Evolutionary conservation across 352 stramenopile species (phyloP), one percentile per base, ranked within the genome.

Genomic region (Phytophthora quininea): DNA sequence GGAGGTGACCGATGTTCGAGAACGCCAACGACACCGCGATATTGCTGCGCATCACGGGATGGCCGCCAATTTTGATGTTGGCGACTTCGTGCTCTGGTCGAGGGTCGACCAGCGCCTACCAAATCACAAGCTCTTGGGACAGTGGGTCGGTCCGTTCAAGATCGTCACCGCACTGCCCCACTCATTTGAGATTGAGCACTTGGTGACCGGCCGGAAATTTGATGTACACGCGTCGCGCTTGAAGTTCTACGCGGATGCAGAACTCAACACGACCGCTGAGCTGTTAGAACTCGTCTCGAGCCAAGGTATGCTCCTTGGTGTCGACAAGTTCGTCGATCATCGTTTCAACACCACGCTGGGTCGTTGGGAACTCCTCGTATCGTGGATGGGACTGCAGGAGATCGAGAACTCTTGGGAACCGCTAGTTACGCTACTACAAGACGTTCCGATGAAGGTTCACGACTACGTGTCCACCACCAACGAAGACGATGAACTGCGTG

Each of bases 51-150:
- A 64, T 10, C 53, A 67, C 3, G 57, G 50, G 3, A 37, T 15
- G 29, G 5, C 40, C 19, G 43, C 29, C 32, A 74, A 71, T n/a
- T 75, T 67, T 50, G 53, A 56, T 9, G 46, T 64, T 6, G 62
- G 67, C 1, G 55, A 71, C 29, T 71, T 58, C 46, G 62, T 75
- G 2, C 54, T 75, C 0, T 71, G 62, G 62, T 75, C 55, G 15
- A 35, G 62, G 11, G 54, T 75, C 4, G 62, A 68, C 29, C 46
- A 48, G 24, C 31, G 67, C 9, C 35, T 74, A 7, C 54, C 61
- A 4, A 49, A 49, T 7, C 54, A 62, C 61, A 74, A 74, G 33
- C 43, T 74, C 4, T 11, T 70, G 0, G 67, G 46, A 6, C 47
- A 66, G 14, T 74, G 50, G 61, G 33, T 74, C 11, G 67, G 67